Evolutionary conservation across 768 basidiomycete species (phyloP), one percentile per base, ranked within the genome.

Genomic region (Cystobasidiopsis lactophilus): DNA sequence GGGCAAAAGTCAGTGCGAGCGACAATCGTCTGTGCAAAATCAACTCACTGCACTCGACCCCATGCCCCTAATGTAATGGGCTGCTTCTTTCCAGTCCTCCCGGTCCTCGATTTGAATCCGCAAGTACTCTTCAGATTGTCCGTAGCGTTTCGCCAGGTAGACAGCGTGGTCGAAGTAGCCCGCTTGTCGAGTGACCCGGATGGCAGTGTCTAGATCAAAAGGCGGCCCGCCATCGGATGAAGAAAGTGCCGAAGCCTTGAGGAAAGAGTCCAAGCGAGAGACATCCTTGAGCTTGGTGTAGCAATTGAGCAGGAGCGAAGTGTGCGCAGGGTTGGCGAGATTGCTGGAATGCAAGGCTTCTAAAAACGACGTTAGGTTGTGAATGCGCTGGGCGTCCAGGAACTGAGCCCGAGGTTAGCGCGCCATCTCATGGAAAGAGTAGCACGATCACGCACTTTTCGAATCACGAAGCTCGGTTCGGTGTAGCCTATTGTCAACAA

Each of bases 211-310:
- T 40, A 98, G 73, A 64, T 96, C 93, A 64, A 96, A 98, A 0
- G 91, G 93, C 3, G 91, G 74, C 63, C 89, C 86, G 9, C 50
- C 59, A n/a, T 37, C 21, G 11, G 27, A 24, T 21, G 44, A 53
- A 33, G 4, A 21, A 21, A 23, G 21, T 24, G 60, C 37, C 18
- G 52, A 9, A 0, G 84, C 79, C 66, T 82, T 85, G 69, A 98
- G 83, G 66, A 98, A 98, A 54, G 73, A 77, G 60, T 95, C 85
- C 1, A 96, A 74, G 13, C 86, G 78, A 1, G 76, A 66, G 16
- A 86, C 78, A 60, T 98, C 93, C 55, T 86, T 85, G 21, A 93
- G 79, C 64, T 96, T 96, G 49, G 93, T 93, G 67, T 93, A 96
- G 5, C 89, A 88, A 64, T 96, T 96, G 24, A 98, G 76, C 3